Percentiles rank a stretch among this genome's conserved stretches.
Evolutionary conservation across 177 flowering plant genomes (phyloP).

Genomic region (Tripterygium wilfordii): DNA sequence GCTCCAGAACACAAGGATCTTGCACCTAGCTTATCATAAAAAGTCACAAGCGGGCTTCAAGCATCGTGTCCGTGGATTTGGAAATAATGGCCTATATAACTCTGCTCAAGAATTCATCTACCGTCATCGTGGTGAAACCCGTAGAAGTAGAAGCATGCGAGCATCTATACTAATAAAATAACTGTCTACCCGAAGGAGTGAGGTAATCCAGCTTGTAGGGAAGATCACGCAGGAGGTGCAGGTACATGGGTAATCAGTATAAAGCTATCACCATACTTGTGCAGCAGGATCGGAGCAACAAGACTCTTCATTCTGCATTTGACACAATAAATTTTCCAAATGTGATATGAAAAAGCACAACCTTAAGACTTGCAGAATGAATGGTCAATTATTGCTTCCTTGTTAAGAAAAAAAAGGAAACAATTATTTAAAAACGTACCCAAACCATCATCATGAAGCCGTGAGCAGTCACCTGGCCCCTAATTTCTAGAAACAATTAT

Average conservation of each 20-base stretch:
- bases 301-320: conserved; percentile 46
- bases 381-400: too few species aligned
- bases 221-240: conserved; percentile 76
- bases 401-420: too few species aligned
- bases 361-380: too few species aligned
- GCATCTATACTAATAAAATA: conserved; percentile 19
- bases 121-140: conserved; percentile 28
- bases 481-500: too few species aligned
- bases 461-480: too few species aligned
- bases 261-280: conserved; percentile 38
- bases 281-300: conserved; percentile 70
- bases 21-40: conserved; percentile 40
- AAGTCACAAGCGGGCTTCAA: background rate
- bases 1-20: conserved; percentile 85
- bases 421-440: too few species aligned
- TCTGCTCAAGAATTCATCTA: conserved; percentile 36
- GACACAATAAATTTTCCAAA: conserved; percentile 1
- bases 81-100: conserved; percentile 49
- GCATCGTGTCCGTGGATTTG: conserved; percentile 11
- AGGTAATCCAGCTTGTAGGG: conserved; percentile 50
- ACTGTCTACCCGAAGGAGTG: conserved; percentile 36
- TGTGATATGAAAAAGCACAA: too few species aligned
- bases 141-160: conserved; percentile 29
- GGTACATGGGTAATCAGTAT: conserved; percentile 55
- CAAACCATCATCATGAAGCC: too few species aligned